These are phyloP conservation scores for Mycena rosella DNA, from an alignment of 768 basidiomycete species.

Conservation along the genomic window DNA sequence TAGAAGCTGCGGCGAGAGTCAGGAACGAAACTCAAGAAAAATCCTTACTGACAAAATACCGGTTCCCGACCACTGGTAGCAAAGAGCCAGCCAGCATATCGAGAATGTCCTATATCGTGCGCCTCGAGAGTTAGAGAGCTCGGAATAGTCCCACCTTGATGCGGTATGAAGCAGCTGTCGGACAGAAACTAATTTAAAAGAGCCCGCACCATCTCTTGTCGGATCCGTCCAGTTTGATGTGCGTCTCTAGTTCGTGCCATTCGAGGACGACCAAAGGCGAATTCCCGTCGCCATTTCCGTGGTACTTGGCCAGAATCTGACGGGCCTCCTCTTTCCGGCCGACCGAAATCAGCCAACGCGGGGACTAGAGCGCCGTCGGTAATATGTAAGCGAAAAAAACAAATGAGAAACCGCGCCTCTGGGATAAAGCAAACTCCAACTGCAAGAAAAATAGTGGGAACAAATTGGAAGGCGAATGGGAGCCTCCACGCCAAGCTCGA, in stretches of 20 bases:
- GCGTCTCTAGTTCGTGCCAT: conserved; percentile 64
- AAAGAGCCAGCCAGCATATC: conserved; percentile 67
- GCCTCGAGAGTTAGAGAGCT: conserved; percentile 59
- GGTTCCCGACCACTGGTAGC: conserved; percentile 17
- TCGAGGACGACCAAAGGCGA: conserved; percentile 65
- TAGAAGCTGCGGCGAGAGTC: conserved; percentile 20
- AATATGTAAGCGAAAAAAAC: not conserved
- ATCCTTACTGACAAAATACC: conserved; percentile 46
- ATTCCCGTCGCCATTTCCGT: conserved; percentile 64
- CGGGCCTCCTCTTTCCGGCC: conserved; percentile 63
- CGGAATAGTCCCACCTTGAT: conserved; percentile 66
- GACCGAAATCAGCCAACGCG: too few species aligned
- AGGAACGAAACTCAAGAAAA: not conserved
- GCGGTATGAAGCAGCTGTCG: not conserved
- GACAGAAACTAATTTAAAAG: too few species aligned
- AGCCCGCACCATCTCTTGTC: conserved; percentile 65
- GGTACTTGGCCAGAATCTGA: conserved; percentile 63
- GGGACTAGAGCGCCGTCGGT: conserved; percentile 51
- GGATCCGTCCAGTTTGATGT: conserved; percentile 59
- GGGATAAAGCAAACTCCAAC: conserved; percentile 52
- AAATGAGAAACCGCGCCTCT: too few species aligned
- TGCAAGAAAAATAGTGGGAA: conserved; percentile 56
- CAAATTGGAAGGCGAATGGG: conserved; percentile 65
- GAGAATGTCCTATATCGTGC: conserved; percentile 61
- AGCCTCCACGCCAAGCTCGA: conserved; percentile 59